Conservation (phyloP, 2,329 filamentous ascomycete species). For the Fonsecaea nubica region DNA sequence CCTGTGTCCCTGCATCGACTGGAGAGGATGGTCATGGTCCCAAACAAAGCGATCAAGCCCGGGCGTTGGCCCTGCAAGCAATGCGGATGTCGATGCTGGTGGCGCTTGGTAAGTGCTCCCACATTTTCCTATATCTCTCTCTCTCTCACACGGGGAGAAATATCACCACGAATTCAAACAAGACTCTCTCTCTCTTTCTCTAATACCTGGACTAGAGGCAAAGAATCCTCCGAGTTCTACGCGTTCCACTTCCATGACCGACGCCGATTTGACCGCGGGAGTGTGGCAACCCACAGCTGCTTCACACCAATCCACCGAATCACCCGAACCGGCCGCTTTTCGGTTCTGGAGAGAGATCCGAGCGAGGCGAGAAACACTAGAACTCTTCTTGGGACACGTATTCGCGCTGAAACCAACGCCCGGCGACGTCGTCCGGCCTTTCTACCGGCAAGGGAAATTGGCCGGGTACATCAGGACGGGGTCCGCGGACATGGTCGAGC, state of each 20-base stretch:
- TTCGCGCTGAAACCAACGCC: slow-evolving; percentile 1
- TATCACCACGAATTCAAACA: background rate
- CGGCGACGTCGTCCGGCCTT: slow-evolving; percentile 16
- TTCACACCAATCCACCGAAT: background rate
- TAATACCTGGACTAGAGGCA: background rate
- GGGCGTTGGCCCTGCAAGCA: background rate
- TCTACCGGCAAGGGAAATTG: slow-evolving; percentile 32
- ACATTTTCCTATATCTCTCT: background rate
- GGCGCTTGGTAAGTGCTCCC: background rate
- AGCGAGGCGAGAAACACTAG: background rate
- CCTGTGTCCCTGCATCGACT: background rate
- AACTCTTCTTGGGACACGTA: slow-evolving; percentile 18
- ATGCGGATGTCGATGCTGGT: background rate
- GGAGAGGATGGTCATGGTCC: background rate
- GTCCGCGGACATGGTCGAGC: slow-evolving; percentile 12
- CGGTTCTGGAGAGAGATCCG: slow-evolving; percentile 9
- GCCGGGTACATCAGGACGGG: slow-evolving; percentile 23
- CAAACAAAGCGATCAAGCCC: background rate
- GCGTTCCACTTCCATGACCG: background rate
- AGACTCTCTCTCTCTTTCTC: background rate
- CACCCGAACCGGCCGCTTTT: background rate
- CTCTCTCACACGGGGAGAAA: too few relatives aligned
- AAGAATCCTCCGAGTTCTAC: background rate
- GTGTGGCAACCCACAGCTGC: background rate
- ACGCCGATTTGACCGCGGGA: background rate